Conservation (phyloP, 805 yeast species). For the Wickerhamomyces hampshirensis region DNA sequence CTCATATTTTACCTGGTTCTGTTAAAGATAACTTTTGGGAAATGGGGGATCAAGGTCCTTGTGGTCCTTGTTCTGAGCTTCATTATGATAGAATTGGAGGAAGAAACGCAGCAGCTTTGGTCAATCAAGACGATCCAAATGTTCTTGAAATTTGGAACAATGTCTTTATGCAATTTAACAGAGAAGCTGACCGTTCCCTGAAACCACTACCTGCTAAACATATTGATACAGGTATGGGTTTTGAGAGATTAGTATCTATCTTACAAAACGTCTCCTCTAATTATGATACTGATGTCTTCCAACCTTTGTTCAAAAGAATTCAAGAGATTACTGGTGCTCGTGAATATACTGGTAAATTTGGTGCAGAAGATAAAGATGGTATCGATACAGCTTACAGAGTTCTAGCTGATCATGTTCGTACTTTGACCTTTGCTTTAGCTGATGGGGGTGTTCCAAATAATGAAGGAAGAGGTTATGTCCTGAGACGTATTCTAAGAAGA, state of each 20-base stretch:
- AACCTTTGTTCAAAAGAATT: constrained; percentile 79
- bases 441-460: constrained; percentile 99
- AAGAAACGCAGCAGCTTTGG: constrained; percentile 86
- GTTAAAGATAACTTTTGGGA: constrained; percentile 97
- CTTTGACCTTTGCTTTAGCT: constrained; percentile 90
- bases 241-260: constrained; percentile 93
- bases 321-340: constrained; percentile 92
- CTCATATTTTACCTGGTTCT: constrained; percentile 89
- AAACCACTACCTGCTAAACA: constrained; percentile 89
- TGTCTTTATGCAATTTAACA: constrained; percentile 94
- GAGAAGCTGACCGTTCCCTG: constrained; percentile 82
- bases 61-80: constrained; percentile 98
- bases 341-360: constrained; percentile 88
- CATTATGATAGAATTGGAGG: constrained; percentile 99
- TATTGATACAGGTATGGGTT: constrained; percentile 98
- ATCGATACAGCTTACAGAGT: constrained; percentile 98
- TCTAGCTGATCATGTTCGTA: constrained; percentile 96
- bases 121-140: constrained; percentile 96
- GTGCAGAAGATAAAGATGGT: constrained; percentile 89
- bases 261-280: constrained; percentile 88
- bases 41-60: constrained; percentile 99
- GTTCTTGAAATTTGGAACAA: constrained; percentile 97
- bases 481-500: constrained; percentile 95
- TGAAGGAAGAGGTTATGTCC: constrained; percentile 97
- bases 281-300: constrained; percentile 96